Conservation (phyloP, 2,329 filamentous ascomycete genomes). For the Monosporascus ibericus region DNA sequence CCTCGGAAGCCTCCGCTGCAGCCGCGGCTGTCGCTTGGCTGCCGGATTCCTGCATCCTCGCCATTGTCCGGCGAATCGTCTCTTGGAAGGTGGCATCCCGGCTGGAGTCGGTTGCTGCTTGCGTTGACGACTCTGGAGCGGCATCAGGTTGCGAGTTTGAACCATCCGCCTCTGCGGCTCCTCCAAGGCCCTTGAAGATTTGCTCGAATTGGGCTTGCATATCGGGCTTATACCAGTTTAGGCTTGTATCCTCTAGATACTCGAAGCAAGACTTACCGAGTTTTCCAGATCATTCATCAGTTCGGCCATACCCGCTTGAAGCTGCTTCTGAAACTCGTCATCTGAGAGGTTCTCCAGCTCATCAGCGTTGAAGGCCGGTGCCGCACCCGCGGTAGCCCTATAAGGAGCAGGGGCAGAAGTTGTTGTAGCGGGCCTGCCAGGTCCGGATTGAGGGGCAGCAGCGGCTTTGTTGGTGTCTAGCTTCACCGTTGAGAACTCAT, state of each 20-base stretch:
- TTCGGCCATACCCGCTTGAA: constrained; percentile 87
- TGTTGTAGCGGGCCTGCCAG: constrained; percentile 14
- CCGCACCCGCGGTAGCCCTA: constrained; percentile 14
- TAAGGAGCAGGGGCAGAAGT: constrained; percentile 12
- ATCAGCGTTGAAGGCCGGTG: constrained; percentile 3
- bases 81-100: constrained; percentile 76
- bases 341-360: constrained; percentile 49
- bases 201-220: constrained; percentile 75
- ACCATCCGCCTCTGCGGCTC: constrained; percentile 34
- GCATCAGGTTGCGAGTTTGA: constrained; percentile 17
- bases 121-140: constrained; percentile 16
- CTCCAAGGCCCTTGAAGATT: constrained; percentile 67
- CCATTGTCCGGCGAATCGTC: constrained; percentile 89
- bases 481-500: constrained; percentile 73
- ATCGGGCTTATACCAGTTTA: constrained; percentile 43
- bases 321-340: constrained; percentile 74
- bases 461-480: constrained; percentile 40
- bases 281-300: constrained; percentile 66
- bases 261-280: constrained; percentile 37
- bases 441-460: constrained; percentile 14
- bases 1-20: constrained; percentile 55
- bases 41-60: constrained; percentile 87
- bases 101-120: constrained; percentile 28
- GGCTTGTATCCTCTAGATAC: too few relatives aligned
- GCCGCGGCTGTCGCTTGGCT: constrained; percentile 77